These are phyloP conservation scores for Nakazawaea ishiwadae DNA, from an alignment of 805 yeast genomes.

Conservation along the genomic window DNA sequence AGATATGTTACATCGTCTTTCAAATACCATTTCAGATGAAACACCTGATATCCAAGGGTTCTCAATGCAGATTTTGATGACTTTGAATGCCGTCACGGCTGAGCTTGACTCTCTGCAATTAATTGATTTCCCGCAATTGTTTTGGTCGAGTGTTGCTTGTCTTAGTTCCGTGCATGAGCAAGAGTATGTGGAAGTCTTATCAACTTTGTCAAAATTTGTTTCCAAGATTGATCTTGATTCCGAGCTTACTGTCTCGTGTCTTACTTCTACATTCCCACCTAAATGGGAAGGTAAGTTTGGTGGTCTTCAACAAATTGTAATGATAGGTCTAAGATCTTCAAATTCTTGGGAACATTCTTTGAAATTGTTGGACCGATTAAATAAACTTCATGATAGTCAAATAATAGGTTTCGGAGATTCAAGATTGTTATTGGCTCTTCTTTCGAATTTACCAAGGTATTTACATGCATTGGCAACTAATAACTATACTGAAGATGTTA, in stretches of 20 bases:
- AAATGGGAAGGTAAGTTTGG: slow-evolving; percentile 94
- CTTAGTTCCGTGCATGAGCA: slow-evolving; percentile 86
- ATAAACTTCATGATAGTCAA: slow-evolving; percentile 62
- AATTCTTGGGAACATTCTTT: slow-evolving; percentile 76
- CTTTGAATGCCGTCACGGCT: slow-evolving; percentile 86
- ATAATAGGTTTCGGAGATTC: slow-evolving; percentile 70
- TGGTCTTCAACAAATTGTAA: slow-evolving; percentile 75
- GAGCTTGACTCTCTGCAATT: slow-evolving; percentile 75
- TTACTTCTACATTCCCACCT: slow-evolving; percentile 84
- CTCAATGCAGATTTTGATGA: slow-evolving; percentile 95
- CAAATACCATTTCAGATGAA: slow-evolving; percentile 90
- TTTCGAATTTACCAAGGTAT: slow-evolving; percentile 81
- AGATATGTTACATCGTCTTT: slow-evolving; percentile 89
- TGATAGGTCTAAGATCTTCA: slow-evolving; percentile 81
- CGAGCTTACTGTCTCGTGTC: slow-evolving; percentile 77
- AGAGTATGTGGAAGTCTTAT: slow-evolving; percentile 84
- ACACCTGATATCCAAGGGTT: slow-evolving; percentile 91
- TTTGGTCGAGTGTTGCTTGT: slow-evolving; percentile 95
- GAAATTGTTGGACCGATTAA: slow-evolving; percentile 67
- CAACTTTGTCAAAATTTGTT: slow-evolving; percentile 76
- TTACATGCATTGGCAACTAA: slow-evolving; percentile 69
- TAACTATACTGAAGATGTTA: slow-evolving; percentile 44
- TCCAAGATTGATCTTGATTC: slow-evolving; percentile 84
- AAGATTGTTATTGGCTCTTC: slow-evolving; percentile 64
- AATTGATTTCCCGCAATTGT: slow-evolving; percentile 85